These are phyloP conservation scores for Phytophthora sojae DNA, from an alignment of 352 stramenopile genomes.

Conservation along the genomic window DNA sequence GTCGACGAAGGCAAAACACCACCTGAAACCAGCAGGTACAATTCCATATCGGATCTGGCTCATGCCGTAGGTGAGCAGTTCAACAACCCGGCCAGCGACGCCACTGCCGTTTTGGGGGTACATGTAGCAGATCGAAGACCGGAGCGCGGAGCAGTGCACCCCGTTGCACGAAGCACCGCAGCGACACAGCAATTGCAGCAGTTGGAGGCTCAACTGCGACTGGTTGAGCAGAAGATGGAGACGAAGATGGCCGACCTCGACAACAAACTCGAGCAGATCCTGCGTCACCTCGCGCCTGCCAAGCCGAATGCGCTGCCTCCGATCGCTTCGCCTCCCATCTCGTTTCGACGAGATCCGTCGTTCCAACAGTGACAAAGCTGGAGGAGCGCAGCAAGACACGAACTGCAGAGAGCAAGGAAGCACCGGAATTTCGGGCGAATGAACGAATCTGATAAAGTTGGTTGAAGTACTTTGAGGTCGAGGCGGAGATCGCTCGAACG, in stretches of 20 bases:
- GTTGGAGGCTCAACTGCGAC: slow-evolving; percentile 28
- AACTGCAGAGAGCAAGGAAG: not conserved
- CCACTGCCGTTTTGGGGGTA: not conserved
- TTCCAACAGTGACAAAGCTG: slow-evolving; percentile 4
- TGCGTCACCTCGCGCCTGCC: slow-evolving; percentile 20
- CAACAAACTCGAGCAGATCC: slow-evolving; percentile 43
- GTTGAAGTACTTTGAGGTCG: slow-evolving; percentile 15
- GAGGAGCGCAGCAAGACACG: no score
- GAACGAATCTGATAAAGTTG: not conserved
- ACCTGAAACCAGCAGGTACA: not conserved
- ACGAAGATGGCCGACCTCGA: slow-evolving; percentile 33
- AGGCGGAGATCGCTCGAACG: no score
- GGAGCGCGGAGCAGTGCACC: slow-evolving; percentile 8
- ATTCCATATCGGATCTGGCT: not conserved
- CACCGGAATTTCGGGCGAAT: not conserved
- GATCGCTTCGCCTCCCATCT: slow-evolving; percentile 2
- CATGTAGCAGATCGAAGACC: slow-evolving; percentile 21
- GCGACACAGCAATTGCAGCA: slow-evolving; percentile 29
- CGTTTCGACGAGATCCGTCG: slow-evolving; percentile 15
- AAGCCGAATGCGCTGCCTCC: slow-evolving; percentile 16
- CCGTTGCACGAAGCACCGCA: not conserved
- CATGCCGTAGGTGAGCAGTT: not conserved
- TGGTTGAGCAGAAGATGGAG: slow-evolving; percentile 46
- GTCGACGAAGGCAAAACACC: slow-evolving; percentile 22
- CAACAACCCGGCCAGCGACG: not conserved